These are phyloP conservation scores for Amanita pallidorosea DNA, from an alignment of 768 basidiomycete genomes.

Conservation along the genomic window DNA sequence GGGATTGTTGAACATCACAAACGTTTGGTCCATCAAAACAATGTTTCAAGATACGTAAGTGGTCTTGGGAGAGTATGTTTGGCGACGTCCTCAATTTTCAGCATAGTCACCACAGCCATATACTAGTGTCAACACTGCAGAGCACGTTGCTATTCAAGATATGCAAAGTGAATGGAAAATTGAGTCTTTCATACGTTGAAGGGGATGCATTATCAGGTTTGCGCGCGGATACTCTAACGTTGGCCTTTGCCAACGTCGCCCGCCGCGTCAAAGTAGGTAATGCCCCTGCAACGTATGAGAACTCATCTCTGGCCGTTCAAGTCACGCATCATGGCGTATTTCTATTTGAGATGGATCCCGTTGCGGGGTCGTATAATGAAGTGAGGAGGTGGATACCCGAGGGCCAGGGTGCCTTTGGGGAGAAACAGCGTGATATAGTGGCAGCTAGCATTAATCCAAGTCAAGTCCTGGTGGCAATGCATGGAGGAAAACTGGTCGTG, in stretches of 20 bases:
- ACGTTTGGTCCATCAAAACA: conserved; percentile 51
- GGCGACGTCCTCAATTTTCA: neutral
- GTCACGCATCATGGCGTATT: conserved; percentile 50
- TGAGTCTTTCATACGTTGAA: conserved; percentile 30
- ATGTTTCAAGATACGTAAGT: conserved; percentile 40
- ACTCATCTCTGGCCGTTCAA: conserved; percentile 58
- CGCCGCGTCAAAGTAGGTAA: conserved; percentile 18
- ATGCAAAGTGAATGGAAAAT: conserved; percentile 23
- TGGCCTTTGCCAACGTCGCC: conserved; percentile 52
- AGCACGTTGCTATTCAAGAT: conserved; percentile 46
- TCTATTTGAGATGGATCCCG: conserved; percentile 45
- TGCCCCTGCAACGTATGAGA: conserved; percentile 20
- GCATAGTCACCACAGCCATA: conserved; percentile 39
- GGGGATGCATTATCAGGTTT: conserved; percentile 29
- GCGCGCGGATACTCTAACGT: conserved; percentile 37
- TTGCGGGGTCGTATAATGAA: conserved; percentile 28
- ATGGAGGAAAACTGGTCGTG: conserved; percentile 37
- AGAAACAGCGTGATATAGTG: conserved; percentile 36
- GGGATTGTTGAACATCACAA: conserved; percentile 44
- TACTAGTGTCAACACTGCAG: conserved; percentile 51
- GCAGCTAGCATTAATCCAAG: conserved; percentile 60
- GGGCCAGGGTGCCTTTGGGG: conserved; percentile 7
- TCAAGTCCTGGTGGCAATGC: conserved; percentile 54
- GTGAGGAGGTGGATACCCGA: conserved; percentile 29
- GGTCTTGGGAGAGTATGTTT: neutral